Evolutionary conservation across 2,329 filamentous ascomycete genomes (phyloP).

Genomic region (Aspergillus brasiliensis): DNA sequence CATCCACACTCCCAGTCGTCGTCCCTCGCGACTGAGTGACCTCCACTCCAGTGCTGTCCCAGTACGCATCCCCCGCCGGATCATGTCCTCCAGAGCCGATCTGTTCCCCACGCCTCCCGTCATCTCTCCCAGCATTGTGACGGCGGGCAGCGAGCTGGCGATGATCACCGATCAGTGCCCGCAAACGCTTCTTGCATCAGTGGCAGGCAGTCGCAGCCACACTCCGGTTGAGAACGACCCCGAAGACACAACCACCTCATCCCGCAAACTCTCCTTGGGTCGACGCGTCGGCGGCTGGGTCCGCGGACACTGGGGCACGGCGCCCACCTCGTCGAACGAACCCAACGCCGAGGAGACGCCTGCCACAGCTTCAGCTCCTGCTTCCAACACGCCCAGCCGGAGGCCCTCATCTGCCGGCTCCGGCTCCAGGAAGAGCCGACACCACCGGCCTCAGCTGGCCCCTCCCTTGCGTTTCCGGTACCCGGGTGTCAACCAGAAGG

Average conservation of each 20-base stretch:
- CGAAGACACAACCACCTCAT: slow-evolving; percentile 20
- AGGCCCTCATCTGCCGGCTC: slow-evolving; percentile 66
- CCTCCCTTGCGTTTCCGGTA: slow-evolving; percentile 46
- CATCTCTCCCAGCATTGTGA: slow-evolving; percentile 41
- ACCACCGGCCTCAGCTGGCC: slow-evolving; percentile 6
- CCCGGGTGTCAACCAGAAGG: slow-evolving; percentile 77
- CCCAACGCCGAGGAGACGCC: slow-evolving; percentile 12
- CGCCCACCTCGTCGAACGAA: slow-evolving; percentile 39
- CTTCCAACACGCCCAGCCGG: slow-evolving; percentile 42
- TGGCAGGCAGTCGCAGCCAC: slow-evolving; percentile 30
- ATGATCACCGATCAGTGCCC: slow-evolving; percentile 30
- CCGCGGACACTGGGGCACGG: slow-evolving; percentile 63
- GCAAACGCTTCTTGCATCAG: slow-evolving; percentile 39
- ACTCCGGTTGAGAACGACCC: slow-evolving; percentile 28
- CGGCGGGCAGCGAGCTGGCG: slow-evolving; percentile 32
- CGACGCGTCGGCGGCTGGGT: slow-evolving; percentile 67
- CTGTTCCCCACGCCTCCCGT: slow-evolving; percentile 42
- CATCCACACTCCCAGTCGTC: slow-evolving; percentile 76
- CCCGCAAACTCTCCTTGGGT: slow-evolving; percentile 43
- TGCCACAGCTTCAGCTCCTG: slow-evolving; percentile 18
- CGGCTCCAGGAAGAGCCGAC: slow-evolving; percentile 51
- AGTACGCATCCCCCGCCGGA: slow-evolving; percentile 48
- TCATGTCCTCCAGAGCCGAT: slow-evolving; percentile 48
- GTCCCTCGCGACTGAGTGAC: slow-evolving; percentile 72
- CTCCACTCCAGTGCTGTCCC: slow-evolving; percentile 50